Conservation (phyloP, 768 basidiomycete genomes). For the Amyloporia xantha region DNA sequence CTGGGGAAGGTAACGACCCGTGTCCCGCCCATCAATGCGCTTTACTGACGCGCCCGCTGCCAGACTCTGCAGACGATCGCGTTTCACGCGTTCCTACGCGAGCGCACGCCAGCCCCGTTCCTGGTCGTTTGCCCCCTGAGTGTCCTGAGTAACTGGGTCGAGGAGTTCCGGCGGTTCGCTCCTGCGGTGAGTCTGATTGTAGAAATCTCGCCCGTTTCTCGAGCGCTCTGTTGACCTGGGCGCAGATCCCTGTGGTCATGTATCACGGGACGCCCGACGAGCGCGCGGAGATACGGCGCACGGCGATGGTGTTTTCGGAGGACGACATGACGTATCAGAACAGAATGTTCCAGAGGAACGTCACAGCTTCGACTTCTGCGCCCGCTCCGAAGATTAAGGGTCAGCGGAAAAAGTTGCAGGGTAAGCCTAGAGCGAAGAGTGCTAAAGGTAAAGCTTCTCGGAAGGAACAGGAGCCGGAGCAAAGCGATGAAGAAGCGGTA, state of each 20-base stretch:
- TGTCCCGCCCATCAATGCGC: neutral
- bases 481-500: too few species aligned
- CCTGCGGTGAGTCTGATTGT: conserved; percentile 47
- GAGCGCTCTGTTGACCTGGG: too few species aligned
- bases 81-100: conserved; percentile 85
- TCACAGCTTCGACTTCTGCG: neutral
- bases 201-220: neutral
- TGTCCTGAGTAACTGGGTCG: conserved; percentile 87
- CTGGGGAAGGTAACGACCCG: conserved; percentile 59
- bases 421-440: neutral
- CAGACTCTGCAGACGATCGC: conserved; percentile 95
- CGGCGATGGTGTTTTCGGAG: conserved; percentile 39
- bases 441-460: neutral
- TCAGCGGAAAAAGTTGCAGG: neutral
- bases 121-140: conserved; percentile 90
- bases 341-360: neutral
- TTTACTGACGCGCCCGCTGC: neutral
- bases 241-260: conserved; percentile 77
- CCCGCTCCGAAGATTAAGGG: neutral
- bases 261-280: conserved; percentile 85
- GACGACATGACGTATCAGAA: conserved; percentile 22
- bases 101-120: conserved; percentile 66
- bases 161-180: conserved; percentile 81
- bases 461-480: neutral
- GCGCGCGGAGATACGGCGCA: conserved; percentile 71